Evolutionary conservation across 768 basidiomycete genomes (phyloP).

Genomic region (Piloderma croceum): DNA sequence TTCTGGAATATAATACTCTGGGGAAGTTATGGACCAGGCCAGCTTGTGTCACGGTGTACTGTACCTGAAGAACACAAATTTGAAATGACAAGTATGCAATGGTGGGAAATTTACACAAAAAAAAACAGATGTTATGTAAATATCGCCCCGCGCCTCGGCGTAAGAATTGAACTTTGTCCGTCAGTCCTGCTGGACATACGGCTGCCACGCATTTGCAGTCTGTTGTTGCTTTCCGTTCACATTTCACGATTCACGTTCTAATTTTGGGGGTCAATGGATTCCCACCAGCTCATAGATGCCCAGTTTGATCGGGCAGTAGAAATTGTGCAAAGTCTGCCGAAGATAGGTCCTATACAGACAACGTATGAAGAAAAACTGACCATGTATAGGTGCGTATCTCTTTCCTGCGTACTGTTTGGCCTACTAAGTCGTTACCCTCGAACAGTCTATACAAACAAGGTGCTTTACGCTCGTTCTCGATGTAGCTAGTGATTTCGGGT

Average conservation of each 20-base stretch:
- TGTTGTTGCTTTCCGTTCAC: too few relatives aligned
- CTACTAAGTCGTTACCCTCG: not conserved
- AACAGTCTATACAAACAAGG: constrained; percentile 89
- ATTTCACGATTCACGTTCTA: too few relatives aligned
- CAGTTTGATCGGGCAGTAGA: constrained; percentile 94
- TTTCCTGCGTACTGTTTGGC: constrained; percentile 5
- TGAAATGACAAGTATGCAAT: too few relatives aligned
- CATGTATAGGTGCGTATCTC: not conserved
- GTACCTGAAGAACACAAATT: too few relatives aligned
- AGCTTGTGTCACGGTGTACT: too few relatives aligned
- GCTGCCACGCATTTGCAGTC: too few relatives aligned
- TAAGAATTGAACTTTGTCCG: too few relatives aligned
- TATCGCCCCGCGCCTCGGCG: not conserved
- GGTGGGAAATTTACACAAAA: too few relatives aligned
- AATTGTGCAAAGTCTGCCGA: constrained; percentile 88
- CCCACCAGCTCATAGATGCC: constrained; percentile 62
- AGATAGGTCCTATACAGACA: constrained; percentile 92
- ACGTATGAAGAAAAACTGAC: constrained; percentile 88
- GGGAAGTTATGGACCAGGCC: too few relatives aligned
- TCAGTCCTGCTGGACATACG: too few relatives aligned
- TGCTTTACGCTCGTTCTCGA: constrained; percentile 25
- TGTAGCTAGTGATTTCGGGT: constrained; percentile 6
- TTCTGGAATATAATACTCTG: too few relatives aligned
- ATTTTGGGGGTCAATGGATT: constrained; percentile 52
- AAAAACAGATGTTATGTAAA: too few relatives aligned